Evolutionary conservation across 108 stramenopile species (phyloP), one percentile per base, ranked within the genome.

Genomic region (Cyclotella sp.): DNA sequence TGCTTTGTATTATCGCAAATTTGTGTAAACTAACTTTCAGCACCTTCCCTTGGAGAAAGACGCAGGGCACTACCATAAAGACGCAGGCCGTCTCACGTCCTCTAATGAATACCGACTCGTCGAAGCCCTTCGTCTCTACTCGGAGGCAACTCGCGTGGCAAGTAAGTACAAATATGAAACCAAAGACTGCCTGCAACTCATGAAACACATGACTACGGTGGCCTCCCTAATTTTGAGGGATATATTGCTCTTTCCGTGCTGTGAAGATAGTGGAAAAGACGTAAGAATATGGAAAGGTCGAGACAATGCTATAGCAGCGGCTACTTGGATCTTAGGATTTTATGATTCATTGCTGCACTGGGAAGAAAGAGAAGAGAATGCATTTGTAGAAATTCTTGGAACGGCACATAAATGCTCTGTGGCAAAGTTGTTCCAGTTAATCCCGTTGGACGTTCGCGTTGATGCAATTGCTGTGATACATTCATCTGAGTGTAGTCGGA

Each of bases 21-120:
- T 51, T 51, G 8, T 51, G 18, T 18, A 1, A 24, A 28, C 22
- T 58, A 49, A 49, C 15, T 49, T n/a, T 49, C n/a, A 49, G 9
- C n/a, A n/a, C 24, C 1, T 46, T 65, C 26, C 19, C 46, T 26
- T 39, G 9, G 28, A 11, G 9, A 40, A 15, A 68, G 68, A 89
- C 59, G 76, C 82, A 26, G 86, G 83, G 22, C 88, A 89, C 51
- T 89, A 86, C 58, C 86, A 87, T 69, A 85, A 83, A 61, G 85
- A 87, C 60, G 85, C 86, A 47, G 88, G 84, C 9, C 63, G 70
- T 45, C 64, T 73, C n/a, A 43, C 16, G n/a, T 16, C 39, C 5
- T 61, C 66, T 0, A 63, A 85, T 26, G 86, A 89, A 72, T 83
- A 87, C 61, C 78, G 85, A 52, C 63, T 87, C 9, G 83, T 84